phyloP scores from a whole-genome alignment of 768 basidiomycete genomes.

The Leccinellum luteum region DNA sequence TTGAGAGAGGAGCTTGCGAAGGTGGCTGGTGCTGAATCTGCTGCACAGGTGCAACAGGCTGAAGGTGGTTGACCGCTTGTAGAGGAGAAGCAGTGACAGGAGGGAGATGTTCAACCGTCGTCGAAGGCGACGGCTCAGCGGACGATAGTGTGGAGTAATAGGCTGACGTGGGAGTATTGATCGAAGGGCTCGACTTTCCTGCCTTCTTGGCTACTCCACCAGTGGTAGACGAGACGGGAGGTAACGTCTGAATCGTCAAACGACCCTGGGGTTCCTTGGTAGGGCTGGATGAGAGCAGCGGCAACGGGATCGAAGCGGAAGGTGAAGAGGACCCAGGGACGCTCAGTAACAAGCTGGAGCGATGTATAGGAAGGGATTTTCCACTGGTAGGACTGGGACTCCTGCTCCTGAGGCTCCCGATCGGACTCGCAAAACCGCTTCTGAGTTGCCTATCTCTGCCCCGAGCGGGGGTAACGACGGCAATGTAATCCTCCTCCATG shows the following conservation, averaged over 20 bases:
- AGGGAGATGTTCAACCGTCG: slow-evolving; percentile 34
- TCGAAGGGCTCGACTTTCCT: slow-evolving; percentile 23
- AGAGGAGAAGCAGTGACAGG: slow-evolving; percentile 21
- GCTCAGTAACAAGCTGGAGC: slow-evolving; percentile 47
- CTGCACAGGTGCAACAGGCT: slow-evolving; percentile 2
- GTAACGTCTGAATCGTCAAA: slow-evolving; percentile 26
- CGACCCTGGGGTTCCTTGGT: slow-evolving; percentile 17
- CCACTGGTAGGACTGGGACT: slow-evolving; percentile 59
- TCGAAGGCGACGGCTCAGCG: slow-evolving; percentile 38
- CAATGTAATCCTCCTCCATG: slow-evolving; percentile 55
- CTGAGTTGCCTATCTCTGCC: slow-evolving; percentile 32
- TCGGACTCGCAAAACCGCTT: slow-evolving; percentile 66
- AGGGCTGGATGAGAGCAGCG: slow-evolving; percentile 30
- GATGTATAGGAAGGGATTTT: slow-evolving; percentile 34
- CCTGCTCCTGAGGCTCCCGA: slow-evolving; percentile 58
- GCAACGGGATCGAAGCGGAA: slow-evolving; percentile 15
- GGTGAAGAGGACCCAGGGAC: slow-evolving; percentile 40
- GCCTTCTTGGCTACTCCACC: slow-evolving; percentile 7
- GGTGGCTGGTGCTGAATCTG: slow-evolving; percentile 20
- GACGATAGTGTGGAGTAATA: slow-evolving; percentile 44
- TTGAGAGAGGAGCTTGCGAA: slow-evolving; percentile 4
- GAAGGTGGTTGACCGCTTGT: slow-evolving; percentile 21
- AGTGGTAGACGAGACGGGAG: slow-evolving; percentile 8
- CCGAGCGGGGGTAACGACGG: slow-evolving; percentile 56
- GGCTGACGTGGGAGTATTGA: slow-evolving; percentile 47